phyloP scores from a whole-genome alignment of 441 rosid species.

The Corymbia citriodora region DNA sequence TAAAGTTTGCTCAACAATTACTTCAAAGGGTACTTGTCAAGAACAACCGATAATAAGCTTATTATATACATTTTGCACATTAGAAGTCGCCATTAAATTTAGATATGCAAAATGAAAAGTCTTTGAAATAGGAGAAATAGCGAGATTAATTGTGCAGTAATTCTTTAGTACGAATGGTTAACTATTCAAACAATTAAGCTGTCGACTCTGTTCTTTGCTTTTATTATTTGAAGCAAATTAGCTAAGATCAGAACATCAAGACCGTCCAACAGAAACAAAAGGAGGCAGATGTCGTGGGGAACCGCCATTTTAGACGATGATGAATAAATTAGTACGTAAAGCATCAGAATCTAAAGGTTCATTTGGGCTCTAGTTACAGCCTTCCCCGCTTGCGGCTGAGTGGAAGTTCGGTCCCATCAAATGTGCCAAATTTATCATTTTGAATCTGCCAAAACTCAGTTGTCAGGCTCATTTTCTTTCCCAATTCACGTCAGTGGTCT shows the following conservation, averaged over 20 bases:
- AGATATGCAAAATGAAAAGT: neutral
- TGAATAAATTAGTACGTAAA: neutral
- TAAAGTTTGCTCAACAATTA: neutral
- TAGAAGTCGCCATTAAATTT: neutral
- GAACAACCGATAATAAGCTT: neutral
- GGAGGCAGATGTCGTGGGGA: neutral
- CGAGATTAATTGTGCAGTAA: neutral
- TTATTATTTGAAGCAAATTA: neutral
- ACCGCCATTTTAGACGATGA: neutral
- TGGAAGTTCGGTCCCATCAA: neutral
- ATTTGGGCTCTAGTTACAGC: neutral
- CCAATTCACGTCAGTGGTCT: neutral
- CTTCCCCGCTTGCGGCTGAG: neutral
- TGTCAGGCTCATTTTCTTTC: neutral
- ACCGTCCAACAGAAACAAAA: neutral
- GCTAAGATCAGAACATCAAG: neutral
- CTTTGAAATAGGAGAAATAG: neutral
- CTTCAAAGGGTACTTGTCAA: neutral
- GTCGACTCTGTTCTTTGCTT: neutral
- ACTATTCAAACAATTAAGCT: neutral
- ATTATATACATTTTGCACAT: neutral
- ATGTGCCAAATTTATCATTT: neutral
- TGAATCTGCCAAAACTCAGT: neutral
- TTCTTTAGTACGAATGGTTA: neutral
- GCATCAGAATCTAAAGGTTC: neutral